Evolutionary conservation across 192 early-diverging fungal genomes (phyloP), one percentile per base, ranked within the genome.

Genomic region (Backusella westeae): DNA sequence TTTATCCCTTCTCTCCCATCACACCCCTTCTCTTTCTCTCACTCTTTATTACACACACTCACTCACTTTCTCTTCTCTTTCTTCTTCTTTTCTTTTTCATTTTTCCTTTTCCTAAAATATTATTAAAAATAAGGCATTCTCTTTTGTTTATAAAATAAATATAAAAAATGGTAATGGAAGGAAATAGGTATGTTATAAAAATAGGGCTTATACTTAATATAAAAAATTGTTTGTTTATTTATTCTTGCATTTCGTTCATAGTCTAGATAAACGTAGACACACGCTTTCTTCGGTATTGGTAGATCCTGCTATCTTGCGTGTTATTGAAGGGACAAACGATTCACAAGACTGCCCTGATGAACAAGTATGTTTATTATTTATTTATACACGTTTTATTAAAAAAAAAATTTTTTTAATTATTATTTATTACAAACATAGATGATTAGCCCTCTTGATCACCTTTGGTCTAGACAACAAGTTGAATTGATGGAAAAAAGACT

Each of bases 291-390:
- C 68, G 34, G 38, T 69, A 41, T 21, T 69, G 34, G 38, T 69
- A 69, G 68, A 69, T 69, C 68, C 68, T 23, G 68, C 68, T 69
- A 69, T 69, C 12, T 10, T 69, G 21, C 68, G 68, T 35, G 34
- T 69, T 26, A 41, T 69, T 23, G 36, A 69, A 69, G 21, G 23
- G 14, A 29, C 56, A 63, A 63, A 29, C 4, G 56, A 63, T 9
- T 63, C 56, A 63, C 21, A 63, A 63, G 56, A 63, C 56, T 29
- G 12, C 56, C 23, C 56, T 63, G 56, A 29, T 26, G 56, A 26
- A 29, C 56, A 63, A 10, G 56, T 63, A 63, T 14, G 56, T 63
- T 63, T 63, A 63, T 63, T 63, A 63, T 3, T 26, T 63, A 29
- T 63, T 63, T 63, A 63, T 63, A 29, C 56, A 63, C 56, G 23